Evolutionary conservation across 148 eudicot genomes (phyloP).

Genomic region (Camellia sinensis): DNA sequence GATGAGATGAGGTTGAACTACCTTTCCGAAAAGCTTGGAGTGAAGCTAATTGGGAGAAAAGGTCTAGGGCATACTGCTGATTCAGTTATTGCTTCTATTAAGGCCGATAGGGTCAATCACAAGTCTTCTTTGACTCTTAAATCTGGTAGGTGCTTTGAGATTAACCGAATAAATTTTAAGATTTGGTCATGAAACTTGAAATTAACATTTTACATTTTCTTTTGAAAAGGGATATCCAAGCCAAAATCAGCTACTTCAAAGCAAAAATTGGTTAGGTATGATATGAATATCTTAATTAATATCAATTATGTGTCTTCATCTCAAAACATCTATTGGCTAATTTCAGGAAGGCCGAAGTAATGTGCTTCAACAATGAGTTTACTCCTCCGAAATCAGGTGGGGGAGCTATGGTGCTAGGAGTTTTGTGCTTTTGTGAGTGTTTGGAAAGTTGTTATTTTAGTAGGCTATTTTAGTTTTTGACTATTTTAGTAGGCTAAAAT

Average conservation of each 20-base stretch:
- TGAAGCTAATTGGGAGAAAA: constrained; percentile 88
- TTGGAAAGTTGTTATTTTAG: too few relatives aligned
- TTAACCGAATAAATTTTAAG: background rate
- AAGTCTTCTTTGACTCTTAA: constrained; percentile 53
- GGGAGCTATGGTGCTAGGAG: too few relatives aligned
- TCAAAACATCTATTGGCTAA: background rate
- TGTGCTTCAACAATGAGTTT: constrained; percentile 38
- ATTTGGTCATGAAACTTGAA: background rate
- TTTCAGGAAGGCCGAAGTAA: constrained; percentile 74
- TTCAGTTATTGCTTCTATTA: constrained; percentile 78
- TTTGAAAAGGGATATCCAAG: constrained; percentile 49
- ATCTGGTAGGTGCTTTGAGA: constrained; percentile 53
- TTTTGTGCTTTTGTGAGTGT: too few relatives aligned
- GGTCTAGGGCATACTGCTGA: constrained; percentile 89
- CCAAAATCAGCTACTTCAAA: constrained; percentile 44
- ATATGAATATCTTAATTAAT: constrained; percentile 14
- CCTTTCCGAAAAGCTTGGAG: constrained; percentile 79
- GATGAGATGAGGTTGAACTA: constrained; percentile 77
- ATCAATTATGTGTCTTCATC: background rate
- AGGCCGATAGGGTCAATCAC: constrained; percentile 84
- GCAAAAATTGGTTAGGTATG: constrained; percentile 80
- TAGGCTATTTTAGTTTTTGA: too few relatives aligned
- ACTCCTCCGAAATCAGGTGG: constrained; percentile 8
- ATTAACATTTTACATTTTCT: background rate
- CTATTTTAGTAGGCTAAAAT: too few relatives aligned